Conservation (phyloP, 192 early-diverging fungal genomes). For the Backusella luteola region DNA sequence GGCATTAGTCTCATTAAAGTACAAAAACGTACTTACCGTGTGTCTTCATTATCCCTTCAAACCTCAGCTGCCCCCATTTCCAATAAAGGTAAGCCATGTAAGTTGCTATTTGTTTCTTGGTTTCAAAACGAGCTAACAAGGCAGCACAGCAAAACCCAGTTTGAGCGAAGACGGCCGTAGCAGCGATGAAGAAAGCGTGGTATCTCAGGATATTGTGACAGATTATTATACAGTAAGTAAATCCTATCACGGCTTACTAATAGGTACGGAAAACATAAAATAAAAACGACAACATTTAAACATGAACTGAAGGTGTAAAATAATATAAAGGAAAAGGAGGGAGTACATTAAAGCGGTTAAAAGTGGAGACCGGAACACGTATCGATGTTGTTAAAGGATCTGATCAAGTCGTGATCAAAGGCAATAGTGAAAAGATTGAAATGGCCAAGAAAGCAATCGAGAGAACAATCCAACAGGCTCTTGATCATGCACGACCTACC, state of each 20-base stretch:
- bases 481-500: slow-evolving; percentile 16
- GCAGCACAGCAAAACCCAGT: background rate
- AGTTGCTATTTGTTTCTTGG: background rate
- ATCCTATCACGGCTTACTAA: slow-evolving; percentile 14
- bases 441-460: slow-evolving; percentile 24
- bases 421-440: slow-evolving; percentile 29
- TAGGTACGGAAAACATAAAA: slow-evolving; percentile 11
- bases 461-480: slow-evolving; percentile 9
- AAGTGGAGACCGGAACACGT: slow-evolving; percentile 27
- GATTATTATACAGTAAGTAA: slow-evolving; percentile 16
- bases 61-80: background rate
- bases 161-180: background rate
- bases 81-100: background rate
- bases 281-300: background rate
- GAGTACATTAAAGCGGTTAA: slow-evolving; percentile 28
- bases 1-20: slow-evolving; percentile 24
- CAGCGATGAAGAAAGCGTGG: background rate
- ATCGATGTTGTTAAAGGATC: slow-evolving; percentile 25
- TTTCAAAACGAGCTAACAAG: background rate
- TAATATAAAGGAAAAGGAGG: slow-evolving; percentile 25
- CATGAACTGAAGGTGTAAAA: background rate
- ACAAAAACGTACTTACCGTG: slow-evolving; percentile 20
- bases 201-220: slow-evolving; percentile 10
- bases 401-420: slow-evolving; percentile 30
- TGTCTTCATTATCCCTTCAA: slow-evolving; percentile 20